Conservation (phyloP, 2,329 filamentous ascomycete genomes). For the Paraphoma chrysanthemicola region DNA sequence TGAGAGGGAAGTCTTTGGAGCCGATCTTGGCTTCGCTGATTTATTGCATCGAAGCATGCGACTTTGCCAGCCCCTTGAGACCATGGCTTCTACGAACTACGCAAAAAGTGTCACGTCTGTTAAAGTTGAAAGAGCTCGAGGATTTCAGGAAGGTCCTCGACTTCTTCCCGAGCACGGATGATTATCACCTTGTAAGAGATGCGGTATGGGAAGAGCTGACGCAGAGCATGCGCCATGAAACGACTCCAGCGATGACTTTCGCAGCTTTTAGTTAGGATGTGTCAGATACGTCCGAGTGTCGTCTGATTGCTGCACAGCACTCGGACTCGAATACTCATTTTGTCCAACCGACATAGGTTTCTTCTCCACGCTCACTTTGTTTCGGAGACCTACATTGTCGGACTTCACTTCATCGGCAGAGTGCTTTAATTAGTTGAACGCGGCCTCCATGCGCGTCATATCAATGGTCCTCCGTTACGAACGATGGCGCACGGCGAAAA, state of each 20-base stretch:
- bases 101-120: constrained; percentile 10
- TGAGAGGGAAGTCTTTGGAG: constrained; percentile 24
- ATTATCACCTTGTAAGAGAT: constrained; percentile 5
- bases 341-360: too few relatives aligned
- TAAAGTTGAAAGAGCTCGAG: constrained; percentile 23
- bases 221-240: neutral
- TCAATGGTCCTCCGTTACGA: too few relatives aligned
- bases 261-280: too few relatives aligned
- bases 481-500: too few relatives aligned
- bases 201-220: constrained; percentile 22
- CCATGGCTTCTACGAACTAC: constrained; percentile 16
- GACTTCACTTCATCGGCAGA: too few relatives aligned
- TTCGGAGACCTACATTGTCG: too few relatives aligned
- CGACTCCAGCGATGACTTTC: neutral
- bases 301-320: too few relatives aligned
- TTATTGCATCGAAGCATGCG: constrained; percentile 24
- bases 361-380: too few relatives aligned
- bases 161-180: constrained; percentile 20
- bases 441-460: too few relatives aligned
- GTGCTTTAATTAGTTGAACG: too few relatives aligned
- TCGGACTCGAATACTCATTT: too few relatives aligned
- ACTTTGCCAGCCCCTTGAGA: constrained; percentile 14
- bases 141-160: constrained; percentile 25
- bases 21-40: constrained; percentile 24
- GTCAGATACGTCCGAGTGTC: too few relatives aligned